Base-by-base conservation (phyloP, 2,329 filamentous ascomycete genomes). In the Clonostachys rhizophaga region DNA sequence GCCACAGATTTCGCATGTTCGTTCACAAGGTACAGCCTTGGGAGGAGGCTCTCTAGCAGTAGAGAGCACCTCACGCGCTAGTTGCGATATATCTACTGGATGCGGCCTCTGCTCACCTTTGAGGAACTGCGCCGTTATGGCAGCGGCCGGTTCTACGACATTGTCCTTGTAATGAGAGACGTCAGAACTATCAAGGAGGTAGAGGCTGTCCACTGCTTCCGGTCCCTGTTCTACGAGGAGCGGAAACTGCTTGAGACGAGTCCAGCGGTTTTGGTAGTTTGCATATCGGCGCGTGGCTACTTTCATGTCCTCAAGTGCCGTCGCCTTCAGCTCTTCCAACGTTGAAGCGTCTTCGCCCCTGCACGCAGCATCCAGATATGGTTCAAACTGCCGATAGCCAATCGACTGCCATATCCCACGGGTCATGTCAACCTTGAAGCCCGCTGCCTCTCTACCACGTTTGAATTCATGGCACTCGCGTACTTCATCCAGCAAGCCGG, bases 361-460 rank as follows among this genome's bases (percentile, higher is more conserved):
- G 53, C 67, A 56, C 13, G 72, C 50, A 2, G 78, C 76, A 3
- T 68, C 57, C 20, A 91, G 69, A 58, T 91, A 96, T 0, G 81
- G 75, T 48, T 87, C 78, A 60, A 97, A 87, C 60, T 99, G 90
- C 62, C 95, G 96, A 67, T 91, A 96, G 1, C 94, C 94, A 51
- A 99, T 99, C 2, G 91, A 94, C 46, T 95, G 87, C 91, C 92
- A 99, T 40, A 99, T 95, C 1, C 94, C 95, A 46, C 84, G 83
- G 2, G 81, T 87, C 53, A 82, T 76, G 59, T 97, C 90, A 3
- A 94, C 67, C 0, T 65, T 53, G 2, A 72, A 64, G 0, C 82
- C 85, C 2, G 69, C 58, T 0, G 68, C 60, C 0, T 62, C 52
- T 16, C 59, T 60, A 3, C 57, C 46, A 16, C 54, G 63, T 46